Percentiles rank a stretch among this genome's conserved stretches.
phyloP scores from a whole-genome alignment of 495 filamentous ascomycete genomes.

The Lasiosphaeris hirsuta region DNA sequence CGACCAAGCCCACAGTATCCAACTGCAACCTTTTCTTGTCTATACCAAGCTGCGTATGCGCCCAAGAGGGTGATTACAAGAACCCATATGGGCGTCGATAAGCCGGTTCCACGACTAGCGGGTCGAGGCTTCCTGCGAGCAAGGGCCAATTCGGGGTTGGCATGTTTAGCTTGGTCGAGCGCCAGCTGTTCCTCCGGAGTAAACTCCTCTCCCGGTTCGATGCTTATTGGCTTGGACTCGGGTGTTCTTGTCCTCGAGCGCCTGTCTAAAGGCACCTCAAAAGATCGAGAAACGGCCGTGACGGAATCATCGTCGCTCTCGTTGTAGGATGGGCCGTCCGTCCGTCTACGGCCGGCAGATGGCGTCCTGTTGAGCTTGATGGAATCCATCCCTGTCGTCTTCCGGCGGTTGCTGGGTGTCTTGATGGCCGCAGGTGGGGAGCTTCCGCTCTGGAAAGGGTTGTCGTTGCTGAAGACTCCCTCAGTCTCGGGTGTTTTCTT shows the following conservation, averaged over 20 bases:
- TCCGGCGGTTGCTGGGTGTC: constrained; percentile 41
- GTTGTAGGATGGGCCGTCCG: constrained; percentile 29
- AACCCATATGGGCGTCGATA: constrained; percentile 58
- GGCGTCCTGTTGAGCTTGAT: constrained; percentile 28
- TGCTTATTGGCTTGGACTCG: constrained; percentile 9
- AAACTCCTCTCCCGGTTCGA: constrained; percentile 82
- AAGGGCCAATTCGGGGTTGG: constrained; percentile 26
- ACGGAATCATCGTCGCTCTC: constrained; percentile 22
- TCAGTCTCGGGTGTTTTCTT: constrained; percentile 45
- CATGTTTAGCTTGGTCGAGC: constrained; percentile 57
- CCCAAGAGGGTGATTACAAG: constrained; percentile 62
- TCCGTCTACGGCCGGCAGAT: constrained; percentile 31
- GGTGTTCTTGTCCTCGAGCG: constrained; percentile 18
- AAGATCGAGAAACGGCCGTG: constrained; percentile 38
- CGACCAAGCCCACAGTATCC: constrained; percentile 90
- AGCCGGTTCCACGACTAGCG: constrained; percentile 19
- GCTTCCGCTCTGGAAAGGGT: constrained; percentile 86
- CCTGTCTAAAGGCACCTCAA: constrained; percentile 46
- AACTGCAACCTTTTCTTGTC: constrained; percentile 89
- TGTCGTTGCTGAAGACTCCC: constrained; percentile 77
- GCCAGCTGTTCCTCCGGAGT: constrained; percentile 85
- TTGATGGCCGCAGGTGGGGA: constrained; percentile 31
- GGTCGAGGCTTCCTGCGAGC: constrained; percentile 22
- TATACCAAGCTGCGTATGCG: constrained; percentile 77
- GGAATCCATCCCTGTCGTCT: constrained; percentile 31